Conservation (phyloP, 1,139 yeast species). For the Hemisphaericaspora xylanilytica region DNA sequence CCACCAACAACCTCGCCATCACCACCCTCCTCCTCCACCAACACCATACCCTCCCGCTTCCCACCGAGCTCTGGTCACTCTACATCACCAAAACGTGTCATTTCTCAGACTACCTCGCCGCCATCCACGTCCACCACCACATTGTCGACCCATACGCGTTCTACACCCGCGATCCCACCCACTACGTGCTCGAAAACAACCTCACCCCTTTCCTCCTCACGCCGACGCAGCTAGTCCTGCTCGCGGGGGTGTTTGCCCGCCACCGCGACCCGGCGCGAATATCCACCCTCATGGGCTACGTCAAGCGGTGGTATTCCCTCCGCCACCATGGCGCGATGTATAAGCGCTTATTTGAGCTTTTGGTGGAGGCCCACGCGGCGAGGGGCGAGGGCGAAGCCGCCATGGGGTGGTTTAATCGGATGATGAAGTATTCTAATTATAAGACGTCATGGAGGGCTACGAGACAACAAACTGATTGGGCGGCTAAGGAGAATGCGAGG, state of each 20-base stretch:
- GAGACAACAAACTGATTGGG: no score
- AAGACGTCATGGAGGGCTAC: neutral
- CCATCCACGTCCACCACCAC: conserved; percentile 36
- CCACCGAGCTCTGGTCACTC: conserved; percentile 39
- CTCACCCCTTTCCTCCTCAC: conserved; percentile 33
- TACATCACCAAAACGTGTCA: conserved; percentile 26
- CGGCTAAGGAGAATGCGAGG: neutral
- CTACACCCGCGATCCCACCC: conserved; percentile 17
- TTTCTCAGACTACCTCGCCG: conserved; percentile 30
- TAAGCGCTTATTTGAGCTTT: conserved; percentile 32
- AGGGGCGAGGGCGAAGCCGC: conserved; percentile 24
- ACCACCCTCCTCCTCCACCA: conserved; percentile 27
- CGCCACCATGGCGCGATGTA: conserved; percentile 25
- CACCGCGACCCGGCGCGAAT: conserved; percentile 27
- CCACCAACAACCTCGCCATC: conserved; percentile 17
- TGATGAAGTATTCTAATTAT: no score
- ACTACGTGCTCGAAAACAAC: conserved; percentile 21
- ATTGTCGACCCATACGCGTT: conserved; percentile 27
- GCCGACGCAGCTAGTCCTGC: conserved; percentile 22
- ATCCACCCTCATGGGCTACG: conserved; percentile 32
- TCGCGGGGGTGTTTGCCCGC: conserved; percentile 30
- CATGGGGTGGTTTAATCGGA: conserved; percentile 23
- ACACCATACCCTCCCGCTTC: conserved; percentile 18
- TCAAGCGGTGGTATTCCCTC: conserved; percentile 40
- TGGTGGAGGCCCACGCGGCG: no score